Evolutionary conservation across 305 asterid genomes (phyloP).

Genomic region (Andrographis paniculata): DNA sequence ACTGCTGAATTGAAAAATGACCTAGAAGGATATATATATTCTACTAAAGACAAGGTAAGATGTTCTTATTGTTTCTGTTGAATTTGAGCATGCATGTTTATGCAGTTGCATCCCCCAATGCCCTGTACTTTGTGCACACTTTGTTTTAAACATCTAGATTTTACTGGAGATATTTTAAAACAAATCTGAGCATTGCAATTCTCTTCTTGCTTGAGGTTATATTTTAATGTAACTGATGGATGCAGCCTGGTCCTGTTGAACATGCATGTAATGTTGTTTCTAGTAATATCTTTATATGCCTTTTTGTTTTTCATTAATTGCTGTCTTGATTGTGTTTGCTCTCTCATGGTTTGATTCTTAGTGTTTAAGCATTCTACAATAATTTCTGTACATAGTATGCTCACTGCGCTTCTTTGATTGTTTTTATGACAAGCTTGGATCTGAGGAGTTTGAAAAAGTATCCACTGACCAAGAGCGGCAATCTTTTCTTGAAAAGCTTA

Average conservation of each 20-base stretch:
- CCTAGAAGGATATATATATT: slow-evolving; percentile 90
- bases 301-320: too few relatives aligned
- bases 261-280: too few relatives aligned
- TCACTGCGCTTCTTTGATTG: slow-evolving; percentile 19
- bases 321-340: slow-evolving; percentile 1
- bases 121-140: slow-evolving; percentile 10
- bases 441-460: slow-evolving; percentile 69
- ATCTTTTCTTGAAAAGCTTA: slow-evolving; percentile 75
- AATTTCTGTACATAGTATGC: slow-evolving; percentile 9
- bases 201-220: too few relatives aligned
- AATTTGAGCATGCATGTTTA: not conserved
- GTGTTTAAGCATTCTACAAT: slow-evolving; percentile 5
- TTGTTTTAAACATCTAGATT: slow-evolving; percentile 13
- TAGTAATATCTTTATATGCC: too few relatives aligned
- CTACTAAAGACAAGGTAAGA: slow-evolving; percentile 86
- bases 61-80: slow-evolving; percentile 10
- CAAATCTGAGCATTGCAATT: too few relatives aligned
- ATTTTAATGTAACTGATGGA: too few relatives aligned
- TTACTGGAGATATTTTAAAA: slow-evolving; percentile 6
- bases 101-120: slow-evolving; percentile 9
- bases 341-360: slow-evolving; percentile 8
- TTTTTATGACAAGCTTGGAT: slow-evolving; percentile 51
- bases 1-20: slow-evolving; percentile 95
- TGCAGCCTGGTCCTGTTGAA: too few relatives aligned
- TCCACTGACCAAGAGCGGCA: slow-evolving; percentile 76